These are phyloP conservation scores for Macrolepiota dolichaula DNA, from an alignment of 768 basidiomycete species.

Conservation along the genomic window DNA sequence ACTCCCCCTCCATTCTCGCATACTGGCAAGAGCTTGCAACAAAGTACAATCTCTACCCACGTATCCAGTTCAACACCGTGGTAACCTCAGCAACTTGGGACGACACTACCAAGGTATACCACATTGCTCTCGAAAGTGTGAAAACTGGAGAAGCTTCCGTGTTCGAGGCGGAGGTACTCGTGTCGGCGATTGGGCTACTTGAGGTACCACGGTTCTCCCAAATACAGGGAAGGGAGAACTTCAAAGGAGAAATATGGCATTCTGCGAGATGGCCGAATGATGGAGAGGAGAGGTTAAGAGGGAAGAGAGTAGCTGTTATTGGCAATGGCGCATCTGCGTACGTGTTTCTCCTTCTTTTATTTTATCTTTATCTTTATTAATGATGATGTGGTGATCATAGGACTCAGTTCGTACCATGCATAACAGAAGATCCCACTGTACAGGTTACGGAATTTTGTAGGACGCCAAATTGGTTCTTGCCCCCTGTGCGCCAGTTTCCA, in stretches of 20 bases:
- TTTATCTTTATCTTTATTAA: background rate
- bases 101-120: slow-evolving; percentile 30
- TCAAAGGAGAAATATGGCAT: slow-evolving; percentile 51
- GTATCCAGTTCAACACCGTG: slow-evolving; percentile 39
- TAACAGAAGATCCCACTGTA: slow-evolving; percentile 35
- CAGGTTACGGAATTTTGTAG: slow-evolving; percentile 48
- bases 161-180: slow-evolving; percentile 41
- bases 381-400: slow-evolving; percentile 24
- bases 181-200: slow-evolving; percentile 48
- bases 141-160: slow-evolving; percentile 24
- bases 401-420: slow-evolving; percentile 46
- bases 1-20: too few species aligned
- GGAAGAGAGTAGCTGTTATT: slow-evolving; percentile 52
- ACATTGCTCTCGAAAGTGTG: slow-evolving; percentile 31
- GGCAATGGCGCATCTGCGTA: slow-evolving; percentile 58
- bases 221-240: slow-evolving; percentile 32
- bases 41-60: background rate
- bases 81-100: slow-evolving; percentile 48
- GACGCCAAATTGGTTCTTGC: slow-evolving; percentile 45
- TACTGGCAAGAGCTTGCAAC: too few species aligned
- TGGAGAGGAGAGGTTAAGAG: slow-evolving; percentile 30
- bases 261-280: slow-evolving; percentile 44
- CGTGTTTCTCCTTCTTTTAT: slow-evolving; percentile 20
- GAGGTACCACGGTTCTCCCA: slow-evolving; percentile 38
- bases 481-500: slow-evolving; percentile 31